Base-by-base conservation (phyloP, 2,329 filamentous ascomycete species). In the Aotearoamyces nothofagi region DNA sequence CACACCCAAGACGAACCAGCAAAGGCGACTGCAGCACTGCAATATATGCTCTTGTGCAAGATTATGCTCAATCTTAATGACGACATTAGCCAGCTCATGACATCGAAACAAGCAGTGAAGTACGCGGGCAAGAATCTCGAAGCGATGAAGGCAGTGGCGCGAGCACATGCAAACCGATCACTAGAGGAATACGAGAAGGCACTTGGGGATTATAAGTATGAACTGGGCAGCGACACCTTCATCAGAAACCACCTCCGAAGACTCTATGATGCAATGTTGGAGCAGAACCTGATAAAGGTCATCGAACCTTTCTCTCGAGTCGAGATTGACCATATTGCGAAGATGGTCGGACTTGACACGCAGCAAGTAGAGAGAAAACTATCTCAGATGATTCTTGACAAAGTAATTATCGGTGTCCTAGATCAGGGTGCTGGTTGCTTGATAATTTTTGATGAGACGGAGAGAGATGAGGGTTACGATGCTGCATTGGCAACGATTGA, bases 11-110 rank as follows among this genome's bases (percentile, higher is more conserved):
- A 98, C 42, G 84, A 93, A 51, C 62, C 75, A 22, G 61, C 67
- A 39, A 84, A 86, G 57, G 90, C 92, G n/a, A 92, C 87, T n/a
- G 82, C 87, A 9, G 84, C 90, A 8, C 65, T 98, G 40, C 90
- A 98, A 63, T 98, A 98, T 66, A 98, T 98, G 90, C 71, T 98
- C 31, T 75, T 98, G 19, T 96, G 90, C 74, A 98, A 98, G 65
- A 90, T 98, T 55, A 98, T 98, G 92, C 69, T 98, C 44, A 98
- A 98, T 59, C 67, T 92, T 22, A 83, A 75, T 41, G 86, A 96
- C 61, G 92, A 98, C 54, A 87, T 98, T 53, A 92, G 87, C 58
- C 74, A 79, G 50, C 71, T 98, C 42, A 83, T 98, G 73, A 73
- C 79, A 16, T 92, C 83, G 31, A 98, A 98, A 68, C 86, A 94